Evolutionary conservation across 1,284 basidiomycete genomes (phyloP).

Genomic region (Sutorius eximius): DNA sequence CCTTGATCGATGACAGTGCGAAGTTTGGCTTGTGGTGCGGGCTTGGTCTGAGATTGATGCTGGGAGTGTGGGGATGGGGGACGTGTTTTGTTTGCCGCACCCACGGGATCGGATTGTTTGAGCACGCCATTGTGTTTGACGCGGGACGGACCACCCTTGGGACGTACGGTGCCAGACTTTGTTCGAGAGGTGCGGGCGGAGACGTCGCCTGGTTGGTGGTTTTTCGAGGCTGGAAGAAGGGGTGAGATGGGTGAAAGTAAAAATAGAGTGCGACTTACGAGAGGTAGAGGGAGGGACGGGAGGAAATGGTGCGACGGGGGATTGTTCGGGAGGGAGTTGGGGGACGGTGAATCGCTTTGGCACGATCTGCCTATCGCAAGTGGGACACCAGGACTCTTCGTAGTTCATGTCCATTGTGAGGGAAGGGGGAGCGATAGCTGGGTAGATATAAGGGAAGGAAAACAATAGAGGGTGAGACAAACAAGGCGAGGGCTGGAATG

Average conservation of each 20-base stretch:
- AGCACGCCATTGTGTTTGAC: constrained; percentile 54
- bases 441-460: constrained; percentile 12
- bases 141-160: constrained; percentile 50
- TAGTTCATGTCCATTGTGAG: constrained; percentile 47
- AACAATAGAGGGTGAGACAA: constrained; percentile 23
- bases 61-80: constrained; percentile 24
- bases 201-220: constrained; percentile 24
- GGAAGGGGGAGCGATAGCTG: neutral
- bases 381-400: constrained; percentile 71
- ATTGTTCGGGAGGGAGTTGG: constrained; percentile 15
- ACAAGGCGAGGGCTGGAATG: constrained; percentile 13
- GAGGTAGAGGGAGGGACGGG: constrained; percentile 33
- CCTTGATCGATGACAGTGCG: constrained; percentile 72
- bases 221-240: constrained; percentile 23
- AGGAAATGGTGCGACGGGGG: constrained; percentile 29
- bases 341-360: constrained; percentile 61
- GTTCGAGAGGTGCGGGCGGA: constrained; percentile 32
- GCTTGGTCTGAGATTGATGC: constrained; percentile 25
- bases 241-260: constrained; percentile 24
- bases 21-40: constrained; percentile 42
- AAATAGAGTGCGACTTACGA: constrained; percentile 35
- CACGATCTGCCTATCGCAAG: constrained; percentile 67
- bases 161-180: constrained; percentile 44
- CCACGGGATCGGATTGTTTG: constrained; percentile 43
- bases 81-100: constrained; percentile 22